Evolutionary conservation across 306 rosid species (phyloP).

Genomic region (Mimosa bimucronata): DNA sequence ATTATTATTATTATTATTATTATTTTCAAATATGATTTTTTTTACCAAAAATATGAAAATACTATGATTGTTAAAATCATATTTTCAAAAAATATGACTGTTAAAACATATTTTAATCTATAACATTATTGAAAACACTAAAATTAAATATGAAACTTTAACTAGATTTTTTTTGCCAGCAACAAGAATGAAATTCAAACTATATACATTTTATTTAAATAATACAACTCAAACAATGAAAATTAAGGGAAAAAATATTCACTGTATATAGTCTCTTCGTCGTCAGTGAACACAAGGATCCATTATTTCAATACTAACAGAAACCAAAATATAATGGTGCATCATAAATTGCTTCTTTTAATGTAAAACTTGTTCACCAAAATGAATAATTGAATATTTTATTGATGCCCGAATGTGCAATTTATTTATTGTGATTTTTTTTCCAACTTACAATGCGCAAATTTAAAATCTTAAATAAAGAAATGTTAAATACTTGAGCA

Average conservation of each 20-base stretch:
- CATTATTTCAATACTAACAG: constrained; percentile 6
- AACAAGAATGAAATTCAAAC: background rate
- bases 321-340: constrained; percentile 9
- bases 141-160: background rate
- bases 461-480: background rate
- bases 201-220: background rate
- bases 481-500: background rate
- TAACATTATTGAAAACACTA: background rate
- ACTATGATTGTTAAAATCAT: too few species aligned
- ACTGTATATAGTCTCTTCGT: background rate
- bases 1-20: too few species aligned
- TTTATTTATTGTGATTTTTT: background rate
- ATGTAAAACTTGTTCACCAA: background rate
- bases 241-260: background rate
- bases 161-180: too few species aligned
- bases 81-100: background rate
- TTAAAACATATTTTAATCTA: background rate
- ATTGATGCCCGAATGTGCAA: background rate
- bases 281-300: too few species aligned
- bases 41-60: too few species aligned
- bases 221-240: background rate
- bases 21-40: too few species aligned
- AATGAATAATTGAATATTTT: background rate
- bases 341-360: background rate
- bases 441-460: background rate